phyloP scores from a whole-genome alignment of 371 early-diverging fungal genomes.

The Entomophthora muscae region DNA sequence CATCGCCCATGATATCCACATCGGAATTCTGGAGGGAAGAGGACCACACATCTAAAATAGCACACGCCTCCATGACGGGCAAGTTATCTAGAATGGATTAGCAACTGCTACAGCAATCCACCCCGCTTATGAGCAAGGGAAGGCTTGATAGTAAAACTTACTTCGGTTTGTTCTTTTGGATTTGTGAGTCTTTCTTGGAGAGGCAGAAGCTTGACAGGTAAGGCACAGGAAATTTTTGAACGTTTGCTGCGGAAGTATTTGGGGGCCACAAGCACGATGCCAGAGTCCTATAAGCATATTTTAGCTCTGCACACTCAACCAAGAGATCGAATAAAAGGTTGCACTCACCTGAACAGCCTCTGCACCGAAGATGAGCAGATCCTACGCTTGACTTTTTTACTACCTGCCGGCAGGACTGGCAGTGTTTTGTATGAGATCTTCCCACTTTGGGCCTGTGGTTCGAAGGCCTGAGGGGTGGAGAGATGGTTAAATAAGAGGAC shows the following conservation, averaged over 20 bases:
- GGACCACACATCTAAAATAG: background rate
- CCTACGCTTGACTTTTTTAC: background rate
- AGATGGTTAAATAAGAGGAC: background rate
- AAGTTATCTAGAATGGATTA: background rate
- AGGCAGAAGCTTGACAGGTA: background rate
- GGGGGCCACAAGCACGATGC: background rate
- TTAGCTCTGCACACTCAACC: background rate
- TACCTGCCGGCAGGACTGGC: background rate
- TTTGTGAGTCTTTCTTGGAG: background rate
- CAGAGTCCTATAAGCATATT: background rate
- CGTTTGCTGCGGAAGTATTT: background rate
- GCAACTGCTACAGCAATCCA: too few relatives aligned
- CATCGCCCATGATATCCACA: background rate
- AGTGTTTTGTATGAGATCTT: background rate
- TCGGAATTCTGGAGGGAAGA: background rate
- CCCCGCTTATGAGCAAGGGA: too few relatives aligned
- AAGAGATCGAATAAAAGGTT: background rate
- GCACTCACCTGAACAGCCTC: background rate
- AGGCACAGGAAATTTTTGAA: background rate
- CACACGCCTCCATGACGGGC: background rate
- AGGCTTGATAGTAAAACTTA: too few relatives aligned
- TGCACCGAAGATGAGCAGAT: background rate
- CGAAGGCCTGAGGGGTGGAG: background rate
- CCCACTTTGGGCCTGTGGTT: background rate
- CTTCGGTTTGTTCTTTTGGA: background rate